Evolutionary conservation across 257 asterid genomes (phyloP), one percentile per base, ranked within the genome.

Genomic region (Gardenia jasminoides): DNA sequence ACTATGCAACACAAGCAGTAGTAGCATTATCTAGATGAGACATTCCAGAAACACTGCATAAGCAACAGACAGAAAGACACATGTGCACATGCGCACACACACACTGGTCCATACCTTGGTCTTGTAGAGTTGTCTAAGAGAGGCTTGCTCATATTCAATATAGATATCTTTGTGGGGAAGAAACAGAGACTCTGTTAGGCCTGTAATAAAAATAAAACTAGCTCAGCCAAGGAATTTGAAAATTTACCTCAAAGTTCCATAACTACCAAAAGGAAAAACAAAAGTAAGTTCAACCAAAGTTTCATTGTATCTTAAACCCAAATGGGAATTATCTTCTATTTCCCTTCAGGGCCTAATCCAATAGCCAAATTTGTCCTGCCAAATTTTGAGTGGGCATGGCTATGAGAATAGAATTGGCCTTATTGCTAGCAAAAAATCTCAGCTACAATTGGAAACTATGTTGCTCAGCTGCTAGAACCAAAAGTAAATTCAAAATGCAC

Each of bases 91-190:
- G 9, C 48, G 12, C 54, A 26, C 28, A 68, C 24, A 20, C 3
- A 16, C 19, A 7, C 11, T 41, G 54, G 61, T 61, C 31, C 76
- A 71, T 54, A 96, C 99, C 98, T 93, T 93, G 74, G 94, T 86
- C 82, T 89, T 93, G 82, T 92, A 93, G 72, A 96, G 92, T 90
- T 96, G 99, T 78, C 86, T 85, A 72, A 96, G 97, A 85, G 99
- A 93, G 82, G 99, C 92, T 88, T 93, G 99, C 82, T 96, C 99
- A 59, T 87, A 92, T 85, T 96, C 99, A 19, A 91, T 88, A 83
- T 96, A 96, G 78, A 88, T 86, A 85, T 93, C 99, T 83, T 89
- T 90, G 88, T 91, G 99, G 10, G 97, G 88, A 81, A 91, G 96
- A 90, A 93, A 96, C 61, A 96, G 89, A 81, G 97, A 96, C 84